Base-by-base conservation (phyloP, 2,329 filamentous ascomycete species). In the Pseudopyricularia cyperi region DNA sequence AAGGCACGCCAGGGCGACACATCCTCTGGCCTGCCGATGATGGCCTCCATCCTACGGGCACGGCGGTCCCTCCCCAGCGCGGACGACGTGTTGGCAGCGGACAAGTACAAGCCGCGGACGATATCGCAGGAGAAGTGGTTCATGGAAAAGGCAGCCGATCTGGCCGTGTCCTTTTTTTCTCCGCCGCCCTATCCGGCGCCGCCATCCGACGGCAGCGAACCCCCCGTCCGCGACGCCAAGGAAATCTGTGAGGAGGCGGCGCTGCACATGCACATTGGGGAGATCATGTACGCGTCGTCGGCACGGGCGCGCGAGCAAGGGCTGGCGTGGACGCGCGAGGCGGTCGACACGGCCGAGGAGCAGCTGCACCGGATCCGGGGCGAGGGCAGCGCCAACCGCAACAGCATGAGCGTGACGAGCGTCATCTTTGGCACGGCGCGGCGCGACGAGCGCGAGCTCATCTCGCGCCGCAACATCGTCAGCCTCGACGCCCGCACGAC, bases 241-340 rank as follows among this genome's bases (percentile, higher is more conserved):
- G 80, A 87, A 57, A 76, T 78, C 35, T 96, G 90, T 66, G 85
- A 93, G 57, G 90, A 96, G 66, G 89, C 89, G 3, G 88, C 81
- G 0, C 69, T 96, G 14, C 89, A 89, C 73, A 77, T 89, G 24
- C 93, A 95, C 66, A 91, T 97, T 56, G 91, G 91, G 54, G 91
- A 97, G 69, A 95, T 97, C 50, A 76, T 97, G 32, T 96, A 86
- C 65, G 79, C 87, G 0, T 78, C 77, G 4, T 75, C 77, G n/a
- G 68, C 71, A 4, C 19, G 63, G 4, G 66, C 64, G 17, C 71
- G 72, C 50, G 82, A 87, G 48, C 83, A 85, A 55, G 91, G 89
- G 0, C 73, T 96, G 2, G 82, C 82, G 6, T 97, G 91, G 91
- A 95, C 91, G 1, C 80, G 89, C 52, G 88, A 95, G 56, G 89